These are phyloP conservation scores for Krasilnikovozyma curviuscula DNA, from an alignment of 768 basidiomycete genomes.

Conservation along the genomic window DNA sequence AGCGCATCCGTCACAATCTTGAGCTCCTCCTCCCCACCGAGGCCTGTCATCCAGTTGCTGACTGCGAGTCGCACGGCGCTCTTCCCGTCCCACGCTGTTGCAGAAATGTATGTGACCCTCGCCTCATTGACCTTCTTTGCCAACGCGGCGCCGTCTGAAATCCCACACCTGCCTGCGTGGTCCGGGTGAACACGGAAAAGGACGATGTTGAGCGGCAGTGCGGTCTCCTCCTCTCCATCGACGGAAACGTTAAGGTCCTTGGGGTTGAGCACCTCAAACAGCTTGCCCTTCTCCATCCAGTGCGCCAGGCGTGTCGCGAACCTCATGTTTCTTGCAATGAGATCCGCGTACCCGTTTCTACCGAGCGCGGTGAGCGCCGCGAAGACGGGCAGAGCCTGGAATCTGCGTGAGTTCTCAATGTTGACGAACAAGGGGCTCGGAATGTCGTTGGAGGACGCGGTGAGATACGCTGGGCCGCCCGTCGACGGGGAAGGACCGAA, in stretches of 20 bases:
- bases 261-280: conserved; percentile 22
- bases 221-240: too few relatives aligned
- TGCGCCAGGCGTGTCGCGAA: conserved; percentile 24
- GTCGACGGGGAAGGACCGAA: conserved; percentile 25
- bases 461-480: conserved; percentile 27
- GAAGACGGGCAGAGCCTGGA: conserved; percentile 30
- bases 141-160: too few relatives aligned
- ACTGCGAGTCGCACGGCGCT: conserved; percentile 30
- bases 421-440: conserved; percentile 27
- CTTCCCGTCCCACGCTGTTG: conserved; percentile 26
- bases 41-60: conserved; percentile 25
- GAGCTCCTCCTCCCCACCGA: conserved; percentile 15
- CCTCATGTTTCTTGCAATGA: conserved; percentile 27
- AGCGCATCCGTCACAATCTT: conserved; percentile 15
- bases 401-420: conserved; percentile 31
- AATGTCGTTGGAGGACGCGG: conserved; percentile 13
- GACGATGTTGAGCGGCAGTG: conserved; percentile 27
- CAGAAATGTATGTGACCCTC: conserved; percentile 26
- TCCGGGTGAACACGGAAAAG: conserved; percentile 23
- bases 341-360: conserved; percentile 26
- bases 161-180: conserved; percentile 8
- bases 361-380: conserved; percentile 28
- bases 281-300: background rate
- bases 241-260: background rate
- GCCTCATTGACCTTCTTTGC: conserved; percentile 25